A percentile compares a stretch with the other conserved stretches of the same genome.
phyloP scores from a whole-genome alignment of 352 stramenopile species.

The Thraustotheca clavata region DNA sequence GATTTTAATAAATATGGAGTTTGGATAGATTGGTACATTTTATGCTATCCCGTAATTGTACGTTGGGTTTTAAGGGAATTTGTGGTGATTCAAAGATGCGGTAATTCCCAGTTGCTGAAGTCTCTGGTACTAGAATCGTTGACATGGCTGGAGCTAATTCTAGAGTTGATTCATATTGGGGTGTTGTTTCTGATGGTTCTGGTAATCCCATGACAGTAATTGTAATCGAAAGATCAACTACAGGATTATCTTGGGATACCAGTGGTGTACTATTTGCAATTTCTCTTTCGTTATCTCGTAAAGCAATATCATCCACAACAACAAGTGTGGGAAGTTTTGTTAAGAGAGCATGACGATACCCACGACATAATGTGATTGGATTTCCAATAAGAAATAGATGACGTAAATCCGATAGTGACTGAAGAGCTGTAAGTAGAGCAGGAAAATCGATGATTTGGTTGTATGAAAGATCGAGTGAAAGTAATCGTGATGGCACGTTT shows the following conservation, averaged over 20 bases:
- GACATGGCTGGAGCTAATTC: background rate
- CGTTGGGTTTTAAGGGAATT: background rate
- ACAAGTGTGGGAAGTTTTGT: background rate
- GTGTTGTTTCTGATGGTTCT: background rate
- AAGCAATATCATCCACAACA: slow-evolving; percentile 15
- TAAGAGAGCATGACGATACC: slow-evolving; percentile 14
- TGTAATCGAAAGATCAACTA: background rate
- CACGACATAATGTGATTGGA: background rate
- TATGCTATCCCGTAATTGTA: slow-evolving; percentile 1
- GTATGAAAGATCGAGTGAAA: slow-evolving; percentile 18
- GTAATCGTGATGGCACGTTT: background rate
- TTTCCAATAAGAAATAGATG: slow-evolving; percentile 17
- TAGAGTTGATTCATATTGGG: slow-evolving; percentile 7
- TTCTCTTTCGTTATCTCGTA: slow-evolving; percentile 15
- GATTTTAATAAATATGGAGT: background rate
- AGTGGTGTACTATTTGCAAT: background rate
- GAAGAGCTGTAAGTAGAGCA: background rate
- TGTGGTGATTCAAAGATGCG: background rate
- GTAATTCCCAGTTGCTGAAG: background rate
- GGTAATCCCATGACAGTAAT: background rate
- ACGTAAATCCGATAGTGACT: background rate
- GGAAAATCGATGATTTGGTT: background rate
- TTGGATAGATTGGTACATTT: slow-evolving; percentile 5
- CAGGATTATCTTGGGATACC: background rate
- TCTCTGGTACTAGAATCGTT: background rate